A percentile compares a stretch with the other conserved stretches of the same genome.
Conservation (phyloP, 78 protist genomes). For the Chrysochromulina parva region DNA sequence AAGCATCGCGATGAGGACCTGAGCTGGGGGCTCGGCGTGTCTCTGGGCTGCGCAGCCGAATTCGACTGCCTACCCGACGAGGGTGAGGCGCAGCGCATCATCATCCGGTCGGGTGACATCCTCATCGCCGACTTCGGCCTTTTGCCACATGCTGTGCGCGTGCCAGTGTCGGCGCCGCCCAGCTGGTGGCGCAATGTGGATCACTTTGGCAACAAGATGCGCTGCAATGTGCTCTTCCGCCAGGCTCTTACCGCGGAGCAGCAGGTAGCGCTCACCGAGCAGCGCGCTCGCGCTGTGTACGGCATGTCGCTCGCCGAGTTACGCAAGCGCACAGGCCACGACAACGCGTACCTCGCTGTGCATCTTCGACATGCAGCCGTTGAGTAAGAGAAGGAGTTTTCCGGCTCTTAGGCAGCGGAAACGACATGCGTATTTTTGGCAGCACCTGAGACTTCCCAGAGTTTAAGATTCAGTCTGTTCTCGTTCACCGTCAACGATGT, state of each 20-base stretch:
- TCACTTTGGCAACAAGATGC: not conserved
- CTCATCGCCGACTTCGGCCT: not conserved
- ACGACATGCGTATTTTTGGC: too few relatives aligned
- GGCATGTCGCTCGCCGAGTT: not conserved
- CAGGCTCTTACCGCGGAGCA: not conserved
- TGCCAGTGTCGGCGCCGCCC: not conserved
- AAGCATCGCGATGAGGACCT: not conserved
- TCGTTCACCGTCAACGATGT: too few relatives aligned
- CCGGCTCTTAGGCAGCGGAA: too few relatives aligned
- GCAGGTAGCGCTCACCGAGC: not conserved
- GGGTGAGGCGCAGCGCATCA: not conserved
- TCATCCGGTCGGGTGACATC: not conserved
- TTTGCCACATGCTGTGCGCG: not conserved
- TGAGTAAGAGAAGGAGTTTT: not conserved
- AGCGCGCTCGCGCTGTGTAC: not conserved
- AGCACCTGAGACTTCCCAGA: too few relatives aligned
- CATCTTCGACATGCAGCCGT: not conserved
- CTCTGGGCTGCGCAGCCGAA: not conserved
- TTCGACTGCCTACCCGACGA: not conserved
- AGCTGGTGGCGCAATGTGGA: not conserved
- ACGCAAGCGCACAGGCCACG: not conserved
- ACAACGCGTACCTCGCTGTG: not conserved
- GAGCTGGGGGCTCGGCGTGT: conserved; percentile 12
- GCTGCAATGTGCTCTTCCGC: not conserved
- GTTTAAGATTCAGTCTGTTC: too few relatives aligned